phyloP scores from a whole-genome alignment of 305 asterid species.

The Striga hermonthica region DNA sequence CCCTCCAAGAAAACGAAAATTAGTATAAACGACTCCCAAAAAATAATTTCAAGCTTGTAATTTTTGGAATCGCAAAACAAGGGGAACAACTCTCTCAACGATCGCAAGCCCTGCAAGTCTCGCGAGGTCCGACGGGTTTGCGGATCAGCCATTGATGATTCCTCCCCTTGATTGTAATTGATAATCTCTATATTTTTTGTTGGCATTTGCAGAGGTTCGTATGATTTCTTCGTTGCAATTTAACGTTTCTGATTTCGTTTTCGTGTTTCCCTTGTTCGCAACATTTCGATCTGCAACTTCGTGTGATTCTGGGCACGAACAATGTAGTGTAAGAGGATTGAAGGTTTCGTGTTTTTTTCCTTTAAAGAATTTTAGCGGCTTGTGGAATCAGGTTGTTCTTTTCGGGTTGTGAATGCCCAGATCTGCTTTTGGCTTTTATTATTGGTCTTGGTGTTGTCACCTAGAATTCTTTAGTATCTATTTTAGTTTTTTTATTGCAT shows the following conservation, averaged over 20 bases:
- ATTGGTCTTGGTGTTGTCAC: conserved; percentile 20
- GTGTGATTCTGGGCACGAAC: conserved; percentile 4
- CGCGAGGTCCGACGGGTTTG: conserved; percentile 45
- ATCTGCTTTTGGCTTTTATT: conserved; percentile 30
- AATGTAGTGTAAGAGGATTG: neutral
- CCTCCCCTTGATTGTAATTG: neutral
- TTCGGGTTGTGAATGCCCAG: conserved; percentile 35
- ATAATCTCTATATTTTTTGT: conserved; percentile 7
- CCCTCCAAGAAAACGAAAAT: conserved; percentile 24
- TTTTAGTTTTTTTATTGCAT: neutral
- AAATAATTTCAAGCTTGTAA: neutral
- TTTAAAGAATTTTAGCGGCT: conserved; percentile 30
- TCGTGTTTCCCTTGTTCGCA: neutral
- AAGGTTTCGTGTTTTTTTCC: conserved; percentile 15
- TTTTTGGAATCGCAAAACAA: conserved; percentile 11
- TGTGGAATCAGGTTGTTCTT: conserved; percentile 17
- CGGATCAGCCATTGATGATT: conserved; percentile 42
- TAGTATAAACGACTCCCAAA: conserved; percentile 9
- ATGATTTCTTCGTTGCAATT: conserved; percentile 11
- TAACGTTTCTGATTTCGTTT: neutral
- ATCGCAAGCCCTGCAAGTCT: conserved; percentile 57
- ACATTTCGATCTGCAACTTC: conserved; percentile 39
- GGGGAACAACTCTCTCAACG: conserved; percentile 29
- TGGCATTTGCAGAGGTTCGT: conserved; percentile 32
- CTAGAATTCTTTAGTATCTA: conserved; percentile 12